Conservation (phyloP, 768 basidiomycete species). For the Amanita polypyramis region DNA sequence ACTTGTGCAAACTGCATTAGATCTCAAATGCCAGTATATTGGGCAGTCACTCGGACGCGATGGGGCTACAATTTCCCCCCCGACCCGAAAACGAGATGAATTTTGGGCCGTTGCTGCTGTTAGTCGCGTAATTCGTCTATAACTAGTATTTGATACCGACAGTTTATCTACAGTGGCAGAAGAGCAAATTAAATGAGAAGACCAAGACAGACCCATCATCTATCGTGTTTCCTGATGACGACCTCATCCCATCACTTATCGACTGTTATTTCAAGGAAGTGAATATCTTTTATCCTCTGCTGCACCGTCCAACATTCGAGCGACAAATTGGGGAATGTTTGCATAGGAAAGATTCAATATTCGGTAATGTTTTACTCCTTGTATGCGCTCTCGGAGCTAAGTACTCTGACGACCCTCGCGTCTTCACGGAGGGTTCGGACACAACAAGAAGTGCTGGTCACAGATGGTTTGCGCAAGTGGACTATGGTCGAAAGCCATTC, state of each 20-base stretch:
- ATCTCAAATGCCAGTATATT: conserved; percentile 43
- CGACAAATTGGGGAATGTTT: conserved; percentile 33
- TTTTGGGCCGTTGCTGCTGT: conserved; percentile 42
- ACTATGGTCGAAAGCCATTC: conserved; percentile 49
- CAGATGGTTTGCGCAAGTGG: conserved; percentile 58
- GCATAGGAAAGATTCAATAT: conserved; percentile 38
- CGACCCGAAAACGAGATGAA: conserved; percentile 26
- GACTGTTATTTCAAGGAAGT: conserved; percentile 53
- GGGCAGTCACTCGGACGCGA: conserved; percentile 8
- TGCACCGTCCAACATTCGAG: conserved; percentile 68
- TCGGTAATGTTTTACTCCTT: conserved; percentile 42
- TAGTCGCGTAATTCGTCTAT: conserved; percentile 11
- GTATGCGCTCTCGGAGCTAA: conserved; percentile 62
- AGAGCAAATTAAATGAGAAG: conserved; percentile 13
- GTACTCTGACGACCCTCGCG: conserved; percentile 51
- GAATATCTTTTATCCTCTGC: conserved; percentile 49
- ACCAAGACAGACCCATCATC: conserved; percentile 13
- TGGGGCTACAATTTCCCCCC: neutral
- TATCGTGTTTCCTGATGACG: conserved; percentile 40
- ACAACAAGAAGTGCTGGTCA: conserved; percentile 41
- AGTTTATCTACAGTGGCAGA: conserved; percentile 22
- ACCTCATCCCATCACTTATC: conserved; percentile 44
- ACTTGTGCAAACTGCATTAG: conserved; percentile 42
- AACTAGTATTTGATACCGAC: neutral
- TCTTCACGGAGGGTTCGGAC: conserved; percentile 35